Base-by-base conservation (phyloP, 2,329 filamentous ascomycete genomes). In the Oidium heveae region DNA sequence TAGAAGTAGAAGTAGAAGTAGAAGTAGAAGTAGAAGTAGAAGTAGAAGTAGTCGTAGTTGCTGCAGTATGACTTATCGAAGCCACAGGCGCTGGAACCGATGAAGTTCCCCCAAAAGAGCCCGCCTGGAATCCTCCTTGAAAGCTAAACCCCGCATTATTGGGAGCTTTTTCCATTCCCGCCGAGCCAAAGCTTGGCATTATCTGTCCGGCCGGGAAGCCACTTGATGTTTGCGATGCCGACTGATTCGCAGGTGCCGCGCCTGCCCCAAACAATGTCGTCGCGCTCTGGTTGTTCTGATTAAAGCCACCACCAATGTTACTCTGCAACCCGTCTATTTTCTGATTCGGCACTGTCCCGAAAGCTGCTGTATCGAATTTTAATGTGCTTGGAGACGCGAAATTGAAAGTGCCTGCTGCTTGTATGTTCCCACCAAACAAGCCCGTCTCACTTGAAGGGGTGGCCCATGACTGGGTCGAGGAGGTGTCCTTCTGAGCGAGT, bases 351-450 rank as follows among this genome's bases (percentile, higher is more conserved):
- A 3, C 28, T n/a, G 1, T 22, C 4, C 28, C 15, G 13, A 54
- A 58, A 58, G 54, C 46, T 55, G n/a, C 56, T 53, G 34, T 56
- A 47, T 46, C 55, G 55, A 58, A 61, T 24, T 55, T 49, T 10
- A 54, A 41, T 32, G 10, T 51, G 55, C 58, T 54, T 16, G 59
- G 57, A 34, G 60, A 58, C 24, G 61, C 53, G 46, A 66, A 66
- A 47, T 60, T 57, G 55, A 65, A 65, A 20, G 58, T 52, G 47
- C 58, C 57, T 24, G 58, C 33, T 24, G 60, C 59, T 56, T 60
- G 59, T 52, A 62, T 55, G 50, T 56, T 57, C 32, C 62, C 62
- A 39, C 63, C 63, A 57, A 65, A 65, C 1, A 64, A 54, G 24
- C 61, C 61, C 34, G 57, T 58, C 4, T 54, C 54, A 34, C 47